These are phyloP conservation scores for Brassica juncea DNA, from an alignment of 345 rosid species.

Conservation along the genomic window DNA sequence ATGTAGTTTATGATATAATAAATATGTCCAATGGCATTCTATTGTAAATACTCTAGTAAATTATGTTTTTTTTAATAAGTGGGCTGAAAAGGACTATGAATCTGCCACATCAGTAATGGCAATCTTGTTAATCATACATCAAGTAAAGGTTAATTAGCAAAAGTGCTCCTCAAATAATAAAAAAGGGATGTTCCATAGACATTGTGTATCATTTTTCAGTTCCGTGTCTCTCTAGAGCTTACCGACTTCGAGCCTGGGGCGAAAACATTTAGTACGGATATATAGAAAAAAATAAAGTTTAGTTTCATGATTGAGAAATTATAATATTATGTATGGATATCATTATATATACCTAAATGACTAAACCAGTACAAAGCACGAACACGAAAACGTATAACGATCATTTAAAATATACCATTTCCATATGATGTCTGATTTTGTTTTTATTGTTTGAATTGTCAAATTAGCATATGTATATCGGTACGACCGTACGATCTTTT, in stretches of 20 bases:
- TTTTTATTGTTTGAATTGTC: not conserved
- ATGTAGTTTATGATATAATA: too few species aligned
- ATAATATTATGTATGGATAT: not conserved
- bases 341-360: not conserved
- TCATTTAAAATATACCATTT: not conserved
- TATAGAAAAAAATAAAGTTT: not conserved
- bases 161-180: too few species aligned
- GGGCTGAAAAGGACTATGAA: too few species aligned
- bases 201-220: not conserved
- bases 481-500: not conserved
- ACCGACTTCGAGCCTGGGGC: slow-evolving; percentile 16
- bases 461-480: not conserved
- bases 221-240: not conserved
- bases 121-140: too few species aligned
- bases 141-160: too few species aligned
- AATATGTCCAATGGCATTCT: too few species aligned
- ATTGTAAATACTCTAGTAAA: too few species aligned
- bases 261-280: slow-evolving; percentile 8
- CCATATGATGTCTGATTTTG: not conserved
- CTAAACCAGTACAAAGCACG: not conserved
- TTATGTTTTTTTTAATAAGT: too few species aligned
- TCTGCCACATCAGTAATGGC: too few species aligned
- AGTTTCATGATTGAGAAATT: not conserved
- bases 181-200: not conserved
- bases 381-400: not conserved